Evolutionary conservation across 2,329 filamentous ascomycete genomes (phyloP), one percentile per base, ranked within the genome.

Genomic region (Sarocladiaceae sp.): DNA sequence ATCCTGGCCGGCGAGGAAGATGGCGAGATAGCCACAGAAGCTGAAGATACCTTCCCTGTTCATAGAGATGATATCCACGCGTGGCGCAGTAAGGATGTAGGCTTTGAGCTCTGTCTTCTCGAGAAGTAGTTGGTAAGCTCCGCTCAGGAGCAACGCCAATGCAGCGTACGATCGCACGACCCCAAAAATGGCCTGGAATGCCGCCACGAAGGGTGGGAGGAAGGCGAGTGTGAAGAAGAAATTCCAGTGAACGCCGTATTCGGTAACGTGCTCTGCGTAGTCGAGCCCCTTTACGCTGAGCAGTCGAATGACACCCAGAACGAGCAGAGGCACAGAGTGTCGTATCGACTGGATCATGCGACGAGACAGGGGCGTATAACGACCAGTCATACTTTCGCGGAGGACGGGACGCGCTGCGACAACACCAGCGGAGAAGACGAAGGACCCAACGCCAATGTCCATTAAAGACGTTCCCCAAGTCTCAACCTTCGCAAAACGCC

Each of bases 401-500:
- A 96, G 69, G 11, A 89, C 73, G 2, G 87, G 81, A 15, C 91
- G 78, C 12, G 90, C 89, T 29, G 87, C 89, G n/a, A 97, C 88
- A 26, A 96, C 71, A 18, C 93, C 93, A 13, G 85, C 86, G 2
- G 89, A 89, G 65, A 95, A 98, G 55, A 98, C 93, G 66, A 98
- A 98, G 11, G 90, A 95, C 21, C 93, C 93, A 39, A 98, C 93
- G 40, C 93, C 93, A 56, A 97, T 74, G 61, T 98, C 93, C 93
- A 98, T 98, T 49, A 98, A 69, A n/a, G 91, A 97, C 1, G 91
- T 96, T 45, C 93, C 93, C 88, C 93, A 98, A n/a, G 88, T 96
- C 66, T 98, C 93, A 2, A 95, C 93, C 69, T 98, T 98, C 46
- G 89, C 93, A 61, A 97, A 97, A 24, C 93, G 83, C 21, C 93